A percentile compares a stretch with the other conserved stretches of the same genome.
These are phyloP conservation scores for Gossypium arboreum DNA, from an alignment of 345 rosid species.

Conservation along the genomic window DNA sequence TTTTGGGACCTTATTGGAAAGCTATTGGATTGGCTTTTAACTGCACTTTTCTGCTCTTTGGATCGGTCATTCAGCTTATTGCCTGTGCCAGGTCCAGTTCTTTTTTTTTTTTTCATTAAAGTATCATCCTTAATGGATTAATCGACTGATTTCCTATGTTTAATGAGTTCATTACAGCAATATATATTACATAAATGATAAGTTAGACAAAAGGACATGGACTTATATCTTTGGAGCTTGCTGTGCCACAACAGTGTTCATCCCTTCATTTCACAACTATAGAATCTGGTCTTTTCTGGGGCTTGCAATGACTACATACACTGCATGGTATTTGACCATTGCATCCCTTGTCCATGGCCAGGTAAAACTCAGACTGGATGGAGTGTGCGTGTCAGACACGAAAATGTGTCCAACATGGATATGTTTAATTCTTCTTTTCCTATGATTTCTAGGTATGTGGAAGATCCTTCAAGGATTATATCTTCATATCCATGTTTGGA, in stretches of 20 bases:
- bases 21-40: slow-evolving; percentile 78
- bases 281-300: slow-evolving; percentile 85
- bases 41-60: slow-evolving; percentile 81
- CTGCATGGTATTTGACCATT: slow-evolving; percentile 78
- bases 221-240: slow-evolving; percentile 89
- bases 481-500: too few species aligned
- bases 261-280: slow-evolving; percentile 81
- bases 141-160: slow-evolving; percentile 9
- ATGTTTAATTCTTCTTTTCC: too few species aligned
- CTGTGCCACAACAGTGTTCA: slow-evolving; percentile 76
- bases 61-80: slow-evolving; percentile 81
- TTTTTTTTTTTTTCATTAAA: not conserved
- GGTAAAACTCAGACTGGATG: slow-evolving; percentile 20
- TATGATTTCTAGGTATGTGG: too few species aligned
- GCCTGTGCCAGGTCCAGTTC: slow-evolving; percentile 67
- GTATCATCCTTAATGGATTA: not conserved
- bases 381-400: not conserved
- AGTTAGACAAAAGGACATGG: slow-evolving; percentile 85
- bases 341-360: slow-evolving; percentile 65
- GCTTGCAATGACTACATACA: slow-evolving; percentile 80
- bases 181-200: slow-evolving; percentile 73
- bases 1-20: slow-evolving; percentile 81
- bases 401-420: too few species aligned
- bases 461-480: too few species aligned
- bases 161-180: slow-evolving; percentile 41